Conservation (phyloP, 2,329 filamentous ascomycete genomes). For the Penicillium sp. region DNA sequence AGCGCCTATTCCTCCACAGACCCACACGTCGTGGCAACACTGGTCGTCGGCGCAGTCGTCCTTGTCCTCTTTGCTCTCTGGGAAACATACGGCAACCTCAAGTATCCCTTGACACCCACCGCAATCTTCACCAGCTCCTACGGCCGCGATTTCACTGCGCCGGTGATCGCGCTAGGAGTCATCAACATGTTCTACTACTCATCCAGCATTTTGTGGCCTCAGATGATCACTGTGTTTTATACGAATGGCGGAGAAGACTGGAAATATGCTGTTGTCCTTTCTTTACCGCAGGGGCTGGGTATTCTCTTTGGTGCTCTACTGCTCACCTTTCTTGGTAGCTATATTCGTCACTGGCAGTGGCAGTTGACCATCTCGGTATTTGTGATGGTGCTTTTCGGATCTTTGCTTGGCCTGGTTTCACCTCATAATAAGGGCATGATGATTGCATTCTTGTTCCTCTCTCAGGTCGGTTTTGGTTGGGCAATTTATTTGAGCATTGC, state of each 20-base stretch:
- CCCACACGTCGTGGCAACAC: conserved; percentile 38
- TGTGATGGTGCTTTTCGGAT: conserved; percentile 52
- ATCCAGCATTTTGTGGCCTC: conserved; percentile 49
- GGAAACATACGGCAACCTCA: conserved; percentile 40
- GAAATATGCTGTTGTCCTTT: conserved; percentile 38
- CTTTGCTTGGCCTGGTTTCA: conserved; percentile 45
- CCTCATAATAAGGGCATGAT: conserved; percentile 48
- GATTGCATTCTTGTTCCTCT: conserved; percentile 51
- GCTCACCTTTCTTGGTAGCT: conserved; percentile 44
- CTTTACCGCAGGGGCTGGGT: conserved; percentile 48
- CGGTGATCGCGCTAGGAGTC: conserved; percentile 47
- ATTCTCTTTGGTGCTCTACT: conserved; percentile 46
- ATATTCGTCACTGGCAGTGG: conserved; percentile 50
- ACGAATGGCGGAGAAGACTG: conserved; percentile 37
- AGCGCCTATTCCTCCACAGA: conserved; percentile 37
- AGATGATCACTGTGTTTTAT: conserved; percentile 50
- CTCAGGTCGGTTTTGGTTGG: conserved; percentile 49
- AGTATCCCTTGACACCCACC: conserved; percentile 46
- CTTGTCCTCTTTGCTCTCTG: conserved; percentile 41
- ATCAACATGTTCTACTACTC: conserved; percentile 56
- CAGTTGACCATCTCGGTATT: conserved; percentile 45
- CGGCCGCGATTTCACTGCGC: conserved; percentile 51
- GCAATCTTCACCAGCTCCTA: conserved; percentile 47
- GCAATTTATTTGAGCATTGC: conserved; percentile 51
- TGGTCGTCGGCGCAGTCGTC: conserved; percentile 37